These are phyloP conservation scores for Papiliotrema nemorosa DNA, from an alignment of 1,284 basidiomycete genomes.

Conservation along the genomic window DNA sequence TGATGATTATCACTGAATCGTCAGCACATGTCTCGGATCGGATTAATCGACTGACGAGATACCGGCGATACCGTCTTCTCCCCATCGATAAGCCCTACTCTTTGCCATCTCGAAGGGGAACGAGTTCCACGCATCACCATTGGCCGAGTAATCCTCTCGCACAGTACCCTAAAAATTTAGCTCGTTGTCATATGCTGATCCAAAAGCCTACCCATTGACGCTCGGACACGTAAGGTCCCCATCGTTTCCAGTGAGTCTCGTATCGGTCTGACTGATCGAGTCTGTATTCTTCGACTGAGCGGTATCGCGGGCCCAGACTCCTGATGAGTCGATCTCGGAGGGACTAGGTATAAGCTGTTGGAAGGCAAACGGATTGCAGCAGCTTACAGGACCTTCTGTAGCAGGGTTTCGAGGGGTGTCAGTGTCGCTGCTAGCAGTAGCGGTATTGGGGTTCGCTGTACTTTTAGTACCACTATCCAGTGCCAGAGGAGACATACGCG, in stretches of 20 bases:
- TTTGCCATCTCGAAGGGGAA: constrained; percentile 95
- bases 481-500: no score
- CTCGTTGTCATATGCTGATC: background rate
- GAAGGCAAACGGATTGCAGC: background rate
- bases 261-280: constrained; percentile 66
- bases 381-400: constrained; percentile 21
- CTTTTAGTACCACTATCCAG: no score
- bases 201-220: constrained; percentile 78
- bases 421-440: constrained; percentile 29
- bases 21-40: background rate
- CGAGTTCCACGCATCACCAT: constrained; percentile 96
- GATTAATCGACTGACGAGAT: constrained; percentile 58
- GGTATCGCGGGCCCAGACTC: constrained; percentile 43
- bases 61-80: constrained; percentile 94
- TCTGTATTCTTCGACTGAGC: constrained; percentile 55
- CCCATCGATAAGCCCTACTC: constrained; percentile 95
- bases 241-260: constrained; percentile 88
- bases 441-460: constrained; percentile 3
- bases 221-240: constrained; percentile 96
- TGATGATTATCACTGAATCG: constrained; percentile 75
- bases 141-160: constrained; percentile 92
- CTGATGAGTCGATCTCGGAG: constrained; percentile 43
- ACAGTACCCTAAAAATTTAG: constrained; percentile 73
- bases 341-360: constrained; percentile 20
- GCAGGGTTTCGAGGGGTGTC: constrained; percentile 34